phyloP scores from a whole-genome alignment of 768 basidiomycete genomes.

The Hygrocybe coccinea region DNA sequence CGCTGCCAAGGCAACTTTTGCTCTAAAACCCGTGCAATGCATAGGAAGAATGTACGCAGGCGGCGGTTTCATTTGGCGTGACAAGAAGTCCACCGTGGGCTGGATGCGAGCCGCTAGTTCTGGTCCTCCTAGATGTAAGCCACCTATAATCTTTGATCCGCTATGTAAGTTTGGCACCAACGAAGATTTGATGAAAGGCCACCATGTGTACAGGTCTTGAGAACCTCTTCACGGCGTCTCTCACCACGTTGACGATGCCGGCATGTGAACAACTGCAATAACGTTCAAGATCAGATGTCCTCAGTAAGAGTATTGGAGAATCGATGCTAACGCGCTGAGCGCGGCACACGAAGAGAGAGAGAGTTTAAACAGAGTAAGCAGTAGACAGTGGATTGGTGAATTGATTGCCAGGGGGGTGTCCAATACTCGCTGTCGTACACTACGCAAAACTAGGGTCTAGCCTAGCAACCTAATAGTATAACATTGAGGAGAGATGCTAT shows the following conservation, averaged over 20 bases:
- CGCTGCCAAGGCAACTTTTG: constrained; percentile 63
- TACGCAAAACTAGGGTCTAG: too few relatives aligned
- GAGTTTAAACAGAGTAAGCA: too few relatives aligned
- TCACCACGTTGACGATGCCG: constrained; percentile 79
- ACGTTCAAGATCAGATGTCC: too few relatives aligned
- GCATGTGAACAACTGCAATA: constrained; percentile 55
- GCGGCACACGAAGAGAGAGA: too few relatives aligned
- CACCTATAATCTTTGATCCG: constrained; percentile 62
- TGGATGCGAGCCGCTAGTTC: constrained; percentile 59
- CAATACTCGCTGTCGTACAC: too few relatives aligned
- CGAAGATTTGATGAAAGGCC: constrained; percentile 2
- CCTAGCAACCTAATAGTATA: too few relatives aligned
- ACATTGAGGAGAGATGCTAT: too few relatives aligned
- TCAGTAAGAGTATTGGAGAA: too few relatives aligned
- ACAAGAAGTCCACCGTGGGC: constrained; percentile 68
- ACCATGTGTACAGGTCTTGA: constrained; percentile 75
- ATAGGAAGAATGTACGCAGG: constrained; percentile 74
- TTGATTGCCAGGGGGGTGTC: too few relatives aligned
- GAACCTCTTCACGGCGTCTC: constrained; percentile 59
- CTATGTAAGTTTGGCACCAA: neutral
- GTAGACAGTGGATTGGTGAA: too few relatives aligned
- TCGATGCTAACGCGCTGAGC: too few relatives aligned
- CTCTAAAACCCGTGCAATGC: constrained; percentile 81
- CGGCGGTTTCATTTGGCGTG: constrained; percentile 52
- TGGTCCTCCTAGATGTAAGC: constrained; percentile 74